These are phyloP conservation scores for Lentinula novae-zelandiae DNA, from an alignment of 1,284 basidiomycete species.

Conservation along the genomic window DNA sequence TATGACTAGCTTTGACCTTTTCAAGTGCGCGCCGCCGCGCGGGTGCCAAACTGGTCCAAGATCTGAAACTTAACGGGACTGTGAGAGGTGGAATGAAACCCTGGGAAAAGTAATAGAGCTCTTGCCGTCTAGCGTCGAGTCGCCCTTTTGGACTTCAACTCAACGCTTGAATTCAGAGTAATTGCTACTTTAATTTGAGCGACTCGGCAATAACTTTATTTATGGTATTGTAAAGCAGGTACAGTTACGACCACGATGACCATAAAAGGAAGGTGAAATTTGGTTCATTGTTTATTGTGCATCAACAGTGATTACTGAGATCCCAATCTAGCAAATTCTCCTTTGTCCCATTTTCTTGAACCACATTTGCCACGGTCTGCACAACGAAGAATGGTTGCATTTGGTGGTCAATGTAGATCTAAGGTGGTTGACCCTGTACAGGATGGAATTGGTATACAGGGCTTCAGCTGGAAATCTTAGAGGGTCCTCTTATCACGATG, in stretches of 20 bases:
- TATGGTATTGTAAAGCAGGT: too few relatives aligned
- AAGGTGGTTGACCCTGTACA: not conserved
- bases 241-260: too few relatives aligned
- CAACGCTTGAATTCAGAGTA: too few relatives aligned
- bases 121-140: too few relatives aligned
- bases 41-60: not conserved
- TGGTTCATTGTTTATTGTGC: not conserved
- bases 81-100: too few relatives aligned
- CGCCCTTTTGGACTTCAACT: too few relatives aligned
- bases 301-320: not conserved
- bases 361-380: not conserved
- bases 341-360: not conserved
- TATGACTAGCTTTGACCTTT: not conserved
- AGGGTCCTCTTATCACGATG: not conserved
- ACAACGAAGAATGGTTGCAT: not conserved
- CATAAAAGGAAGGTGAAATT: not conserved
- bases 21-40: not conserved
- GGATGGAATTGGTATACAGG: not conserved
- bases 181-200: too few relatives aligned
- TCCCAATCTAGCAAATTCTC: not conserved
- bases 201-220: too few relatives aligned
- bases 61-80: too few relatives aligned
- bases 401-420: not conserved
- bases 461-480: not conserved
- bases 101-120: too few relatives aligned